phyloP scores from a whole-genome alignment of 169 alveolate species.

The Eimeria brunetti region DNA sequence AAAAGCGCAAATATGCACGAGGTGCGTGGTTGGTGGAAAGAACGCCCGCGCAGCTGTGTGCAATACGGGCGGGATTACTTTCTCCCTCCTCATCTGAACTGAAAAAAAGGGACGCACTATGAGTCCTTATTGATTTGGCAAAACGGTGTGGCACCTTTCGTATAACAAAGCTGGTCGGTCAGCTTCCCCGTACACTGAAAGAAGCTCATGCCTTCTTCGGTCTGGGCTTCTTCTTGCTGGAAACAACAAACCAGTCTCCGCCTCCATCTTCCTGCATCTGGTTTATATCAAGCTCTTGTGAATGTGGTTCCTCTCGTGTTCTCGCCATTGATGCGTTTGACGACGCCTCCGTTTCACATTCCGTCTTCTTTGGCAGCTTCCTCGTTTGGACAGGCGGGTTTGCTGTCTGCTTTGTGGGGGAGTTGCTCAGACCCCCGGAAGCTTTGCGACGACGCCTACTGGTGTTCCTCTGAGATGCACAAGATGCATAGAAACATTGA shows the following conservation, averaged over 20 bases:
- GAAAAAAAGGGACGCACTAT: neutral
- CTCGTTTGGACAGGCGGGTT: neutral
- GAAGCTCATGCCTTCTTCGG: slow-evolving; percentile 43
- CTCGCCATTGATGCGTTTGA: slow-evolving; percentile 26
- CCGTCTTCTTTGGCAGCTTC: slow-evolving; percentile 23
- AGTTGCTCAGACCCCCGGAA: neutral
- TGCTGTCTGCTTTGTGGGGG: slow-evolving; percentile 32
- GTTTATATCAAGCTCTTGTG: neutral
- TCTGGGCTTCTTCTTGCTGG: slow-evolving; percentile 59
- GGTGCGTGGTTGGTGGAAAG: neutral
- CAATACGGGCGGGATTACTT: neutral
- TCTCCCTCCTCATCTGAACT: slow-evolving; percentile 38
- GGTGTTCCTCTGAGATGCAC: slow-evolving; percentile 35
- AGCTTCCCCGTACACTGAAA: neutral
- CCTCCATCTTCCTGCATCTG: slow-evolving; percentile 30
- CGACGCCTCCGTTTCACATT: slow-evolving; percentile 40
- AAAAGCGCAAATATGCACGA: neutral
- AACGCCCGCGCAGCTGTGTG: neutral
- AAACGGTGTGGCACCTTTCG: neutral
- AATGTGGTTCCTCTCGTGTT: neutral
- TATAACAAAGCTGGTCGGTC: neutral
- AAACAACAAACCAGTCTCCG: slow-evolving; percentile 63
- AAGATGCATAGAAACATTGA: neutral
- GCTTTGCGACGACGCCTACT: slow-evolving; percentile 54
- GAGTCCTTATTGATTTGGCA: neutral